These are phyloP conservation scores for Suhomyces bokatorum DNA, from an alignment of 1,139 yeast genomes.

Conservation along the genomic window DNA sequence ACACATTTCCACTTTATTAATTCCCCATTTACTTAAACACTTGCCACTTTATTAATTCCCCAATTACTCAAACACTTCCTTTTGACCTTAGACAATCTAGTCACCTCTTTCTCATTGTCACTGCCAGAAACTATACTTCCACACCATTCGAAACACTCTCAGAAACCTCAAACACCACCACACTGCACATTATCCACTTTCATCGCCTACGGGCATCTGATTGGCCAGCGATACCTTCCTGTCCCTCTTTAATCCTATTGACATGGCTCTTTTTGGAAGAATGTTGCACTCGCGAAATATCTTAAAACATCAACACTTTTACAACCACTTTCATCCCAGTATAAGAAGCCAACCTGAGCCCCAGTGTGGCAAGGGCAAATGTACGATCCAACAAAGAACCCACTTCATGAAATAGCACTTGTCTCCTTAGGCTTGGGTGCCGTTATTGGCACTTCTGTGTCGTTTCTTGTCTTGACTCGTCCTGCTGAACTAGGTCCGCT, in stretches of 20 bases:
- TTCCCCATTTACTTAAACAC: no score
- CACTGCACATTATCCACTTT: no score
- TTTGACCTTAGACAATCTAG: no score
- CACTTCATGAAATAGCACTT: conserved; percentile 25
- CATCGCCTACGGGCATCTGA: neutral
- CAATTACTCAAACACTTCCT: no score
- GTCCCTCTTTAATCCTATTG: conserved; percentile 1
- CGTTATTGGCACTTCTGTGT: conserved; percentile 16
- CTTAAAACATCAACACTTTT: neutral
- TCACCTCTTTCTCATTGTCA: neutral
- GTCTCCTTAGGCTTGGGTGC: conserved; percentile 26
- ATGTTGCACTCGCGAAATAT: conserved; percentile 2
- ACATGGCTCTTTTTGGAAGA: conserved; percentile 1
- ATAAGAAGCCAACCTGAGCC: neutral
- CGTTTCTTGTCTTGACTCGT: conserved; percentile 1
- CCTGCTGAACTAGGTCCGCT: conserved; percentile 1
- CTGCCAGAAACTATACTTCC: neutral
- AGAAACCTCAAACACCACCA: neutral
- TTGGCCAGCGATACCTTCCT: no score
- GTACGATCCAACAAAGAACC: conserved; percentile 22
- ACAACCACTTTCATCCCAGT: neutral
- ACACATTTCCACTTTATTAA: no score
- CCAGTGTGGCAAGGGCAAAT: conserved; percentile 1
- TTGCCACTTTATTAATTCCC: no score
- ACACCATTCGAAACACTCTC: neutral